These are phyloP conservation scores for Tuber magnatum DNA, from an alignment of 495 filamentous ascomycete genomes.

Conservation along the genomic window DNA sequence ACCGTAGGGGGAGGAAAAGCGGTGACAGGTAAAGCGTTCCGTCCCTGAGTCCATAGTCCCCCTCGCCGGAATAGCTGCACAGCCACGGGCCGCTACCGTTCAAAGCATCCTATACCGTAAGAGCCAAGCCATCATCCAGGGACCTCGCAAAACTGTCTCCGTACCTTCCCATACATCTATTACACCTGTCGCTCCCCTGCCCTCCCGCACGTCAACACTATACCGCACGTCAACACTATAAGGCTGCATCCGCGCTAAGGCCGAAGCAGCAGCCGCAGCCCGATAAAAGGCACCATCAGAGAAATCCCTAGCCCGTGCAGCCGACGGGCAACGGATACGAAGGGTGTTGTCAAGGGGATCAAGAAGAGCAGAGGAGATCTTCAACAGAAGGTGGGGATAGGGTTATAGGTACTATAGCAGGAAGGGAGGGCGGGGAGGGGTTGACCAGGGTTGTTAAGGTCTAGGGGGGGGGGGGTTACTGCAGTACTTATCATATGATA, in stretches of 20 bases:
- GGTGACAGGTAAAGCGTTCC: not conserved
- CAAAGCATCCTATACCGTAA: conserved; percentile 32
- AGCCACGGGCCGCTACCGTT: conserved; percentile 27
- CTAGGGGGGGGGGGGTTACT: conserved; percentile 25
- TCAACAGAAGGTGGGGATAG: conserved; percentile 31
- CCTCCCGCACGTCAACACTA: conserved; percentile 18
- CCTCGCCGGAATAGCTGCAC: conserved; percentile 25
- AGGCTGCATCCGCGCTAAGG: conserved; percentile 30
- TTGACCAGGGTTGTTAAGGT: conserved; percentile 31
- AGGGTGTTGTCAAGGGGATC: conserved; percentile 25
- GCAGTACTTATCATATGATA: conserved; percentile 35
- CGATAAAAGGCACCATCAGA: conserved; percentile 21
- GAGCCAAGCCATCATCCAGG: conserved; percentile 29
- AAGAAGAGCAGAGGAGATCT: conserved; percentile 35
- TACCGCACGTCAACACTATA: conserved; percentile 34
- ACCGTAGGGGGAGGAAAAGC: not conserved
- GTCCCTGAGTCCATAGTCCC: conserved; percentile 12
- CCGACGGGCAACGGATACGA: conserved; percentile 30
- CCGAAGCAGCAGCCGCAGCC: conserved; percentile 27
- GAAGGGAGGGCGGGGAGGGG: conserved; percentile 15
- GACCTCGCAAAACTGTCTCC: conserved; percentile 21
- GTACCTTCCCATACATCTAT: conserved; percentile 14
- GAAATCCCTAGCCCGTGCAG: conserved; percentile 22
- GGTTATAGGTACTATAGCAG: conserved; percentile 30
- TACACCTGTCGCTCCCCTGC: conserved; percentile 1